Conservation (phyloP, 1,139 yeast genomes). For the Wickerhamomyces sp. region DNA sequence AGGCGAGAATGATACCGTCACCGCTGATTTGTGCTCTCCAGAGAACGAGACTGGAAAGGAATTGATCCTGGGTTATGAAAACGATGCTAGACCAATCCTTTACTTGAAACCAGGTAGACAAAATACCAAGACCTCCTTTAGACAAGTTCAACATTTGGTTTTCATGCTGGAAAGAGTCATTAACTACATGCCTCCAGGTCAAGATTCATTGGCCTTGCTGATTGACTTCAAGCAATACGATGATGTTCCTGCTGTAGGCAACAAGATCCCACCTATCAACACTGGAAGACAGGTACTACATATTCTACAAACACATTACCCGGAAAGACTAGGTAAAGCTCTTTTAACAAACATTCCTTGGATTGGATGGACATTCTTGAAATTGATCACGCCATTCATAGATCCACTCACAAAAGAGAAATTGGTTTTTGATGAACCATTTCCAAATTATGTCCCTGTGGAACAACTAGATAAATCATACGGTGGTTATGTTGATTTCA, state of each 20-base stretch:
- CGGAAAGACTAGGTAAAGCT: constrained; percentile 91
- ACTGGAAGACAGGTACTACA: constrained; percentile 71
- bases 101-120: constrained; percentile 90
- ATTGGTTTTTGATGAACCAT: constrained; percentile 85
- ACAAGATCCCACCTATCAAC: constrained; percentile 79
- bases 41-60: constrained; percentile 91
- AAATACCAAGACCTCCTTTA: constrained; percentile 77
- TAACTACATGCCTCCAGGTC: constrained; percentile 91
- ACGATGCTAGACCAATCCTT: constrained; percentile 78
- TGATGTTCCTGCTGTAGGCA: constrained; percentile 34
- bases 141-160: constrained; percentile 90
- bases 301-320: constrained; percentile 87
- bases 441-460: constrained; percentile 71
- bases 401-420: constrained; percentile 94
- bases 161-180: constrained; percentile 85
- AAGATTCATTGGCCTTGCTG: constrained; percentile 79
- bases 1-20: constrained; percentile 43
- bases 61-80: constrained; percentile 80
- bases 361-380: constrained; percentile 85
- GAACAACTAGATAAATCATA: constrained; percentile 80
- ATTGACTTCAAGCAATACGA: constrained; percentile 76
- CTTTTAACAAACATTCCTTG: constrained; percentile 88
- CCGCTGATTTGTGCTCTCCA: constrained; percentile 54
- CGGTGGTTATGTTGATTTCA: constrained; percentile 81
- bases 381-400: constrained; percentile 86